A percentile compares a stretch with the other conserved stretches of the same genome.
phyloP scores from a whole-genome alignment of 306 rosid genomes.

The barrel medic (Medicago truncatula) region DNA sequence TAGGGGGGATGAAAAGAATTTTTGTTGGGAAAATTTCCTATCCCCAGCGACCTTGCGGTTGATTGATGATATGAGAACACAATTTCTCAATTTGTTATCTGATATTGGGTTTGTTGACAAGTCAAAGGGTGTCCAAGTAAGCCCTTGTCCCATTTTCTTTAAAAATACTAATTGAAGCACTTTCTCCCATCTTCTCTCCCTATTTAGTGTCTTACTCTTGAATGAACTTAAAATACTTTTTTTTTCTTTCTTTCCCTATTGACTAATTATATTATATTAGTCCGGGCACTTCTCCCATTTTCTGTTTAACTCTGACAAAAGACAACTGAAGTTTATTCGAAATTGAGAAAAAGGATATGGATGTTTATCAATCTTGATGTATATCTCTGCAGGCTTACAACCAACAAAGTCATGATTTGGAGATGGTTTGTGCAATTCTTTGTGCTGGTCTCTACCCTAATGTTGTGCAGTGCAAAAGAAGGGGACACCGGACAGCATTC shows the following conservation, averaged over 20 bases:
- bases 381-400: constrained; percentile 77
- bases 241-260: constrained; percentile 8
- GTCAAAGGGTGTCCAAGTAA: constrained; percentile 75
- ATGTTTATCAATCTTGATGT: constrained; percentile 26
- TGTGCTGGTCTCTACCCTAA: constrained; percentile 97
- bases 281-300: constrained; percentile 8
- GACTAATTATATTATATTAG: constrained; percentile 17
- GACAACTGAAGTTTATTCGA: constrained; percentile 8
- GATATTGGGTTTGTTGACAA: constrained; percentile 95
- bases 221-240: neutral
- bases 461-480: constrained; percentile 94
- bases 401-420: constrained; percentile 86
- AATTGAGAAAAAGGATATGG: constrained; percentile 22
- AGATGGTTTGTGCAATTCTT: constrained; percentile 94
- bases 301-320: constrained; percentile 2
- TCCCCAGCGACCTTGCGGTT: constrained; percentile 87
- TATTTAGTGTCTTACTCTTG: constrained; percentile 22
- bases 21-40: constrained; percentile 91
- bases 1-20: constrained; percentile 64
- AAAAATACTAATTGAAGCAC: constrained; percentile 19
- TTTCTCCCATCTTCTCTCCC: neutral
- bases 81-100: constrained; percentile 84
- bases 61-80: constrained; percentile 96
- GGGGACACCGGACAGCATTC: constrained; percentile 86
- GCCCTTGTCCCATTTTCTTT: constrained; percentile 40